These are phyloP conservation scores for Calonectria ilicicola DNA, from an alignment of 2,329 filamentous ascomycete genomes.

Conservation along the genomic window DNA sequence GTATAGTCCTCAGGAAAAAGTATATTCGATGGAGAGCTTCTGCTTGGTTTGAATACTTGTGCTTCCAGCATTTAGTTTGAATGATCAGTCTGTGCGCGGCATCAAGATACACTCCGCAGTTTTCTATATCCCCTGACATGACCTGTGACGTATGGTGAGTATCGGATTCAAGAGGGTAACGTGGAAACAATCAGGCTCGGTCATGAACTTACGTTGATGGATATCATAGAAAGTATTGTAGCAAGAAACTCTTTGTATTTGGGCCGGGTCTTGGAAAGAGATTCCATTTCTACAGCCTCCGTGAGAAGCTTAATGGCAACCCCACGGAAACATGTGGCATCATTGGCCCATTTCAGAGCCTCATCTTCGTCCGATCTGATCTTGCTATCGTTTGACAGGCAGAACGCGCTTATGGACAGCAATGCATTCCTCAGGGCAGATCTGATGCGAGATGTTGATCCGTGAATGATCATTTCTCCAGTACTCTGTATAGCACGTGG, in stretches of 20 bases:
- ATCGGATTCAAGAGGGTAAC: neutral
- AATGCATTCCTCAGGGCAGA: slow-evolving; percentile 36
- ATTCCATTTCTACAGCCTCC: slow-evolving; percentile 33
- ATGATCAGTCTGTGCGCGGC: slow-evolving; percentile 34
- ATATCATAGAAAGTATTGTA: slow-evolving; percentile 45
- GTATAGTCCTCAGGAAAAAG: slow-evolving; percentile 39
- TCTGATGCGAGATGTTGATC: slow-evolving; percentile 35
- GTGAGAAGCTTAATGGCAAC: slow-evolving; percentile 37
- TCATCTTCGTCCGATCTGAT: slow-evolving; percentile 22
- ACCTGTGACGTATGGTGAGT: slow-evolving; percentile 16
- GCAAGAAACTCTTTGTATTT: slow-evolving; percentile 45
- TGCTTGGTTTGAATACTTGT: slow-evolving; percentile 31
- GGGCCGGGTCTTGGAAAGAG: slow-evolving; percentile 20
- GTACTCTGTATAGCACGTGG: slow-evolving; percentile 38
- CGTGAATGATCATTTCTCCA: slow-evolving; percentile 35
- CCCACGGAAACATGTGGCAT: slow-evolving; percentile 21
- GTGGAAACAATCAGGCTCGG: neutral
- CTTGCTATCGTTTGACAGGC: slow-evolving; percentile 36
- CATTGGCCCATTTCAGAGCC: slow-evolving; percentile 30
- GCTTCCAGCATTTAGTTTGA: slow-evolving; percentile 31
- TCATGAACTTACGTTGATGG: slow-evolving; percentile 36
- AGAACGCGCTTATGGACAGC: slow-evolving; percentile 42
- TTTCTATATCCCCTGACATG: slow-evolving; percentile 40
- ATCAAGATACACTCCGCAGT: slow-evolving; percentile 36
- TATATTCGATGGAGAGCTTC: slow-evolving; percentile 39